Percentiles rank a stretch among this genome's conserved stretches.
phyloP scores from a whole-genome alignment of 768 basidiomycete genomes.

The Rubroboletus satanas region DNA sequence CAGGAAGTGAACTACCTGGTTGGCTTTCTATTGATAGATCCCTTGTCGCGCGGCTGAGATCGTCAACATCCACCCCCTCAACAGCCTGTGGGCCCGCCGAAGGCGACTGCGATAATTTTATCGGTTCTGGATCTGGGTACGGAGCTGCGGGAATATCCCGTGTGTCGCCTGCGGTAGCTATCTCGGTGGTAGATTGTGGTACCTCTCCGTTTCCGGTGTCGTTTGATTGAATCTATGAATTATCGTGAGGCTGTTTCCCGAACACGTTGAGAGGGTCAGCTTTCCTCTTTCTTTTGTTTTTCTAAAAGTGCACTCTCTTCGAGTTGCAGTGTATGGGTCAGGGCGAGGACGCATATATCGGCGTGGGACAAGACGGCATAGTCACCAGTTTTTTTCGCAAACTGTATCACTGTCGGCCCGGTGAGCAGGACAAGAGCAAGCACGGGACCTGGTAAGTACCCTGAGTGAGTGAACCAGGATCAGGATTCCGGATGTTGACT shows the following conservation, averaged over 20 bases:
- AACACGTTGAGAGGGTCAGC: slow-evolving; percentile 11
- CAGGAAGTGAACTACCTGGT: slow-evolving; percentile 2
- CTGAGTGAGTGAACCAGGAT: slow-evolving; percentile 62
- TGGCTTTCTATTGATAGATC: slow-evolving; percentile 14
- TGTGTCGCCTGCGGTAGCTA: background rate
- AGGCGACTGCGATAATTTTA: background rate
- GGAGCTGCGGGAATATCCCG: background rate
- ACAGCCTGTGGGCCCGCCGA: background rate
- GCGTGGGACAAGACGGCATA: slow-evolving; percentile 87
- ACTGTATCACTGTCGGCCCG: slow-evolving; percentile 65
- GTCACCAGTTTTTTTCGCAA: slow-evolving; percentile 95
- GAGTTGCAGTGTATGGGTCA: slow-evolving; percentile 76
- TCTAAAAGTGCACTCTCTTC: slow-evolving; percentile 36
- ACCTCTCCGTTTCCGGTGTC: background rate
- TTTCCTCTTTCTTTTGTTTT: slow-evolving; percentile 29
- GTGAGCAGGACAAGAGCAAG: slow-evolving; percentile 13
- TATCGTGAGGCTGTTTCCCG: background rate
- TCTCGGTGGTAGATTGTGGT: background rate
- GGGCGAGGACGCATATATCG: slow-evolving; percentile 86
- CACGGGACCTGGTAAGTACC: slow-evolving; percentile 36
- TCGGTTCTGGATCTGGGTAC: background rate
- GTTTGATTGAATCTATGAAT: slow-evolving; percentile 7
- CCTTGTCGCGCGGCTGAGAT: slow-evolving; percentile 10
- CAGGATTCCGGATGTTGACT: slow-evolving; percentile 66
- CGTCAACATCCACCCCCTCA: background rate